Evolutionary conservation across 129 eudicot species (phyloP).

Genomic region (Mikania micrantha): DNA sequence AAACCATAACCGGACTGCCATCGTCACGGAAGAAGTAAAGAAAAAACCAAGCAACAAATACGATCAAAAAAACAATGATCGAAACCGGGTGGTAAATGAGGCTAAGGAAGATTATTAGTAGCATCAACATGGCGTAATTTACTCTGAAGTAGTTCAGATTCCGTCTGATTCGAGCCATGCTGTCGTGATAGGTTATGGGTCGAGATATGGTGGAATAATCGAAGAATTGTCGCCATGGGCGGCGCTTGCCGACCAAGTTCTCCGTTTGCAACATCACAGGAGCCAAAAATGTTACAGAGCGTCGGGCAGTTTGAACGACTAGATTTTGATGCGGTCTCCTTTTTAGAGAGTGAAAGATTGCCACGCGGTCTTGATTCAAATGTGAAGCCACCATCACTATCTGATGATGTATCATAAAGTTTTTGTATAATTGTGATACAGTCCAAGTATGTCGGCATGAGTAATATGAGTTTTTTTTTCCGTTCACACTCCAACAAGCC

Average conservation of each 20-base stretch:
- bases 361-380: no score
- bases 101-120: slow-evolving; percentile 48
- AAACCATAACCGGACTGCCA: slow-evolving; percentile 27
- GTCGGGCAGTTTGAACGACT: no score
- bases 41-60: slow-evolving; percentile 45
- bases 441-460: no score
- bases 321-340: no score
- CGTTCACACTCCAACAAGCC: no score
- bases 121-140: slow-evolving; percentile 53
- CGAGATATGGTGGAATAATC: slow-evolving; percentile 32
- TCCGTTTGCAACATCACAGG: slow-evolving; percentile 22
- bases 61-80: slow-evolving; percentile 45
- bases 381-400: no score
- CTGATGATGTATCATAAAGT: no score
- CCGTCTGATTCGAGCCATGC: slow-evolving; percentile 43
- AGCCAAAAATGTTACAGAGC: no score
- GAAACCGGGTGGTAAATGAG: slow-evolving; percentile 69
- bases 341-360: no score
- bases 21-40: slow-evolving; percentile 40
- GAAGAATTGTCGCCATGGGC: slow-evolving; percentile 63
- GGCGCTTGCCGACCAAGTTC: slow-evolving; percentile 37
- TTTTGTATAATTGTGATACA: no score
- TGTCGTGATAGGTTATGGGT: slow-evolving; percentile 46
- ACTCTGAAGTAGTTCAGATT: slow-evolving; percentile 49
- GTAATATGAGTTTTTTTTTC: no score